Evolutionary conservation across 2,329 filamentous ascomycete species (phyloP), one percentile per base, ranked within the genome.

Genomic region (Catunica adiposa): DNA sequence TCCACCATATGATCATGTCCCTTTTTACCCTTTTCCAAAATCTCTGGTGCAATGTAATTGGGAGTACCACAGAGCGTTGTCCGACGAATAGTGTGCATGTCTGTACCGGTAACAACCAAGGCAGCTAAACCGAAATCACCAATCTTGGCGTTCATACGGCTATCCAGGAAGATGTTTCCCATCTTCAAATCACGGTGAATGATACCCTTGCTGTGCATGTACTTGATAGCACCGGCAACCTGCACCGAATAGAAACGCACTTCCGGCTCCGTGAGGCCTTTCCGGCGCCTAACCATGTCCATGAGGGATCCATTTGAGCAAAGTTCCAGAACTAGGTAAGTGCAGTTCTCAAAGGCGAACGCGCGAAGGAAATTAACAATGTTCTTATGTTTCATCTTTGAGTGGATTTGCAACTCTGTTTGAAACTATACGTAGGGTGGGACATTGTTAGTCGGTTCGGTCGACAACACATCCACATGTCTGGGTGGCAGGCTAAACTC

Each of bases 1-100:
- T 98, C 92, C 2, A 98, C 92, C 73, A 94, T 95, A 66, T 97
- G 89, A 62, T 95, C 92, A 66, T 98, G 92, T 0, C 92, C 92
- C 63, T 90, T 88, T 65, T 87, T 92, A 34, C 85, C 87, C 73
- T 92, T 95, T 65, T 95, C 87, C 53, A 98, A 71, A 59, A 98
- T 95, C 65, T 98, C 92, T 0, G 92, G 92, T 0, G 92, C 92
- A 62, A 98, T 95, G 67, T 98, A 98, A 68, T 98, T 98, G 1
- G 92, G 92, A 3, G 92, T 98, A 58, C 92, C 92, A 63, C 92
- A 98, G 58, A 98, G 80, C 5, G 92, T 98, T 25, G 88, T 96
- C 63, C 94, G 79, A 61, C 92, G 81, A 63, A 81, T 81, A 59
- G 79, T 88, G 67, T 82, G 83, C 77, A 87, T 86, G 64, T 98